Conservation (phyloP, 1,139 yeast genomes). For the Suhomyces yuchorum region DNA sequence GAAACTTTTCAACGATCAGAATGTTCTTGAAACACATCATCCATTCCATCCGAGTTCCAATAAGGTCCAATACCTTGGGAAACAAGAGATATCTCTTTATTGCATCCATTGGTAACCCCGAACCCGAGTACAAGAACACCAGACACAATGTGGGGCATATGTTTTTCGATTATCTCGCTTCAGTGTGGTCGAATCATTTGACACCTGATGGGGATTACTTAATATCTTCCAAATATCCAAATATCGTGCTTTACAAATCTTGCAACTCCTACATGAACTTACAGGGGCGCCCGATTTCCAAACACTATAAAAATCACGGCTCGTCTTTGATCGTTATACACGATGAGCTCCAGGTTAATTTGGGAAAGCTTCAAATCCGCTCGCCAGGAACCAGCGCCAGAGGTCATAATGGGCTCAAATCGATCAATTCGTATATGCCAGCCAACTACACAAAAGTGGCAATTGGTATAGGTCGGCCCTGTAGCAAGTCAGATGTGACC, state of each 20-base stretch:
- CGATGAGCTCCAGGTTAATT: constrained; percentile 68
- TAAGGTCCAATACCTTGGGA: constrained; percentile 6
- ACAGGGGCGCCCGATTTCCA: constrained; percentile 56
- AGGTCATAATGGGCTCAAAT: constrained; percentile 81
- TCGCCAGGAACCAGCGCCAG: constrained; percentile 58
- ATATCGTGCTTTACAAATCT: constrained; percentile 48
- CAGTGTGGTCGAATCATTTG: constrained; percentile 26
- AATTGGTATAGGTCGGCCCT: constrained; percentile 75
- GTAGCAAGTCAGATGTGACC: constrained; percentile 48
- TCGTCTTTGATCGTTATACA: constrained; percentile 59
- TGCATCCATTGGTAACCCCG: constrained; percentile 82
- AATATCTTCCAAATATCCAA: constrained; percentile 25
- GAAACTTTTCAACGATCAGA: not conserved
- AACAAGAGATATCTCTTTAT: constrained; percentile 34
- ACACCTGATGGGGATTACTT: constrained; percentile 18
- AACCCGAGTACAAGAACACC: constrained; percentile 57
- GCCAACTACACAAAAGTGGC: constrained; percentile 57
- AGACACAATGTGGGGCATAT: constrained; percentile 80
- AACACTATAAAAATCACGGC: constrained; percentile 46
- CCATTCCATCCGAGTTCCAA: constrained; percentile 9
- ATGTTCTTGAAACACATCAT: constrained; percentile 11
- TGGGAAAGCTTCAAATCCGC: constrained; percentile 66
- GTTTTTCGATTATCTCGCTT: constrained; percentile 39
- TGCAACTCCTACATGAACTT: constrained; percentile 63
- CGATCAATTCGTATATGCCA: constrained; percentile 45